Conservation (phyloP, 768 basidiomycete genomes). For the Podaxis pistillaris region DNA sequence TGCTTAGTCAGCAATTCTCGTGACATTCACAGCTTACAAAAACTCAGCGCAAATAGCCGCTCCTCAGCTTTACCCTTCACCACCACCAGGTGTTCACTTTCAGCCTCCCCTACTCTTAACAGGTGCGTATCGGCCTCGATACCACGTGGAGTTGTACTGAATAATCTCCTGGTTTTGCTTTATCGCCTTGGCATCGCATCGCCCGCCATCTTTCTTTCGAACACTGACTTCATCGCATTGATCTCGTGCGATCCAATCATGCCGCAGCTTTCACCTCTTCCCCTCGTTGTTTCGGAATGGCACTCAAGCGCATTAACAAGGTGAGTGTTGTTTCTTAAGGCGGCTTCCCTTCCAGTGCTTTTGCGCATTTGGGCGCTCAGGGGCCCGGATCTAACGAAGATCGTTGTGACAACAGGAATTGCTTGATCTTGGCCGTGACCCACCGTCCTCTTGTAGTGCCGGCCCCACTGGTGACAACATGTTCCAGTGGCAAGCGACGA, state of each 20-base stretch:
- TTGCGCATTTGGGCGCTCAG: slow-evolving; percentile 13
- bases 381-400: slow-evolving; percentile 16
- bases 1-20: slow-evolving; percentile 38
- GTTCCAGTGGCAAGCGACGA: slow-evolving; percentile 99
- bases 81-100: slow-evolving; percentile 39
- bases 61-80: slow-evolving; percentile 48
- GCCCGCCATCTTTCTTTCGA: slow-evolving; percentile 18
- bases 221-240: slow-evolving; percentile 29
- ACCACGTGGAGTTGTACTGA: slow-evolving; percentile 15
- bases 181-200: slow-evolving; percentile 34
- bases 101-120: slow-evolving; percentile 23
- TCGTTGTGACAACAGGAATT: slow-evolving; percentile 69
- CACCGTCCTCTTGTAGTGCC: slow-evolving; percentile 98
- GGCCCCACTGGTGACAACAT: slow-evolving; percentile 97
- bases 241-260: slow-evolving; percentile 44
- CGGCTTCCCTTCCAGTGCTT: slow-evolving; percentile 12
- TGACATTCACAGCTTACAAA: slow-evolving; percentile 39
- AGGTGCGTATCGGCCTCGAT: slow-evolving; percentile 30
- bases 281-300: slow-evolving; percentile 56
- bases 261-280: slow-evolving; percentile 29
- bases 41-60: slow-evolving; percentile 41
- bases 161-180: slow-evolving; percentile 10
- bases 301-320: slow-evolving; percentile 99
- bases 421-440: slow-evolving; percentile 98
- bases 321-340: slow-evolving; percentile 36